Conservation (phyloP, 2,329 filamentous ascomycete species). For the Fusarium graminum region DNA sequence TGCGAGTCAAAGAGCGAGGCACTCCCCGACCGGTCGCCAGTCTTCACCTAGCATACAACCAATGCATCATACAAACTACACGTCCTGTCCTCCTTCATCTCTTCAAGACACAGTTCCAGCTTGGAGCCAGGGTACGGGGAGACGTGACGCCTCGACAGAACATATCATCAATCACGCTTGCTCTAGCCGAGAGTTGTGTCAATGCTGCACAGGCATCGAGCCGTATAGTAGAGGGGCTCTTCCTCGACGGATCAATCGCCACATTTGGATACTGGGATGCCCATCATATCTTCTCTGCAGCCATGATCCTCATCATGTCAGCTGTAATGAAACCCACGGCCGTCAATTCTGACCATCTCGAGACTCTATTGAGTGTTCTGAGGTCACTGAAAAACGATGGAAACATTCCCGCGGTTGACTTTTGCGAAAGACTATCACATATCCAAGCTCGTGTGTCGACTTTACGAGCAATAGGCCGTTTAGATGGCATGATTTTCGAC, state of each 20-base stretch:
- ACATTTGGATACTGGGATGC: constrained; percentile 54
- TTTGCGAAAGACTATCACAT: constrained; percentile 49
- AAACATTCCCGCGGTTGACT: constrained; percentile 50
- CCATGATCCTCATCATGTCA: constrained; percentile 51
- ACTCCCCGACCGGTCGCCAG: constrained; percentile 47
- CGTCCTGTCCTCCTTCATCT: constrained; percentile 50
- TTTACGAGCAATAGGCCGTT: constrained; percentile 28
- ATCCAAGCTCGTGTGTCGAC: constrained; percentile 40
- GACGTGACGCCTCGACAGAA: constrained; percentile 30
- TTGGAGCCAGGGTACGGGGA: constrained; percentile 24
- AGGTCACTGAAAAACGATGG: constrained; percentile 50
- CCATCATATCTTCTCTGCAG: constrained; percentile 52
- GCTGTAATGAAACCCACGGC: constrained; percentile 50
- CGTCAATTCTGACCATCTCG: constrained; percentile 47
- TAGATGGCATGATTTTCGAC: constrained; percentile 17
- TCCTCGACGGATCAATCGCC: constrained; percentile 43
- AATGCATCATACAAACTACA: constrained; percentile 55
- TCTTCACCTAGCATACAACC: constrained; percentile 51
- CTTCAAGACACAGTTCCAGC: constrained; percentile 50
- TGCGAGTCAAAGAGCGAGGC: constrained; percentile 47
- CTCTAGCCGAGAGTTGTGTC: constrained; percentile 53
- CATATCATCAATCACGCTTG: constrained; percentile 51
- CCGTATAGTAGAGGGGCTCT: constrained; percentile 46
- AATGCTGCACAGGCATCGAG: constrained; percentile 50
- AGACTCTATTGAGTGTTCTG: constrained; percentile 49